Evolutionary conservation across 352 stramenopile species (phyloP).

Genomic region (Aphanomyces euteiches): DNA sequence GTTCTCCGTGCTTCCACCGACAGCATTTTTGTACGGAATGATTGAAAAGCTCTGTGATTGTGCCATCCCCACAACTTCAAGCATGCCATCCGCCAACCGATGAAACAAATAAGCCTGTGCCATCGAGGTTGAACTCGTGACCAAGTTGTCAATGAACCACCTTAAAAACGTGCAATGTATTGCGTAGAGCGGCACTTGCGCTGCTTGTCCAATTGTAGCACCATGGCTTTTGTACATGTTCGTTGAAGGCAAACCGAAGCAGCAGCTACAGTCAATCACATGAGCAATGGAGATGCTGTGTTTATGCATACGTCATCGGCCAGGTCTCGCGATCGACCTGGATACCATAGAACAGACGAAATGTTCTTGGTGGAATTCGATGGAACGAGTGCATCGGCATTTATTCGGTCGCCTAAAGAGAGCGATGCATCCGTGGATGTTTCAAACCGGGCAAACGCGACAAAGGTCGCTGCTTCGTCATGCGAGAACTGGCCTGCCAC

Average conservation of each 20-base stretch:
- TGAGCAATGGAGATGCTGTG: neutral
- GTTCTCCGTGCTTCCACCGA: neutral
- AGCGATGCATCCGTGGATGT: neutral
- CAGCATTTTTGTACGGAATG: neutral
- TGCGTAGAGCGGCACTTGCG: conserved; percentile 1
- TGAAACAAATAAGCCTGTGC: conserved; percentile 8
- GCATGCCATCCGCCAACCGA: neutral
- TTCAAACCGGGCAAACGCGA: conserved; percentile 16
- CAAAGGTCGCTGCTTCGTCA: conserved; percentile 6
- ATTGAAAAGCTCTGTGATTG: neutral
- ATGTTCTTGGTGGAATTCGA: neutral
- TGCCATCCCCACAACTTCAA: conserved; percentile 1
- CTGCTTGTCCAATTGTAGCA: conserved; percentile 10
- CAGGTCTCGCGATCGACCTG: neutral
- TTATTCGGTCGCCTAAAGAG: neutral
- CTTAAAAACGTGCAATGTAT: conserved; percentile 18
- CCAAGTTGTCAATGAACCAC: neutral
- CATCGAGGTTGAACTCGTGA: neutral
- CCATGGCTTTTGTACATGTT: conserved; percentile 5
- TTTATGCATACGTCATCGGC: neutral
- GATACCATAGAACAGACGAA: neutral
- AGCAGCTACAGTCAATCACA: neutral
- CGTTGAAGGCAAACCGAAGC: conserved; percentile 6
- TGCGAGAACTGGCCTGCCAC: neutral
- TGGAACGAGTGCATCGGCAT: neutral